Conservation (phyloP, 2,329 filamentous ascomycete species). For the Massarina eburnea region DNA sequence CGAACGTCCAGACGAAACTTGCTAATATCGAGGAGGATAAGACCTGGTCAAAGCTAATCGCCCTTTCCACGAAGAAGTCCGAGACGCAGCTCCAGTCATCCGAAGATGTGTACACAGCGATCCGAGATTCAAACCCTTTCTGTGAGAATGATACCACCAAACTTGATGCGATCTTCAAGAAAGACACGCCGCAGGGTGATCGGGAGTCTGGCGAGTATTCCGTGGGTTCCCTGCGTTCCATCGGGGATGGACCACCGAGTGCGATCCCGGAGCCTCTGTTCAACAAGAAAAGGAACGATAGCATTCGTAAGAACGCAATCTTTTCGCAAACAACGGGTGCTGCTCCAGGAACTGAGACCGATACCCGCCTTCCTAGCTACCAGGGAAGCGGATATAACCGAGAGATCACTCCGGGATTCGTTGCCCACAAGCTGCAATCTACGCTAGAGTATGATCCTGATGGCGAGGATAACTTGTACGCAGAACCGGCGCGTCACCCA, state of each 20-base stretch:
- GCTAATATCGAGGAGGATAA: not conserved
- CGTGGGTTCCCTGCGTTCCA: too few relatives aligned
- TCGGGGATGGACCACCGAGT: slow-evolving; percentile 16
- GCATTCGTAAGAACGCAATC: not conserved
- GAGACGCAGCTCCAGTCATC: slow-evolving; percentile 4
- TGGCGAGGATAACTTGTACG: not conserved
- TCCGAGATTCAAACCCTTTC: slow-evolving; percentile 19
- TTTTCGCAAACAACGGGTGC: not conserved
- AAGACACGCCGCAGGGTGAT: too few relatives aligned
- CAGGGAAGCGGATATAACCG: slow-evolving; percentile 24
- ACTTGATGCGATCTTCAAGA: not conserved
- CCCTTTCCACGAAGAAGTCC: not conserved
- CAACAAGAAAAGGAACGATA: not conserved
- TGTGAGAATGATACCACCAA: slow-evolving; percentile 2
- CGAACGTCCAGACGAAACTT: not conserved
- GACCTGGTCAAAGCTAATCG: not conserved
- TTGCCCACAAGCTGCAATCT: slow-evolving; percentile 3
- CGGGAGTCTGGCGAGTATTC: too few relatives aligned
- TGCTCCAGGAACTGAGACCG: not conserved
- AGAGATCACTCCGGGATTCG: slow-evolving; percentile 12
- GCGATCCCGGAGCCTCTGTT: slow-evolving; percentile 21
- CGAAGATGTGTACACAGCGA: slow-evolving; percentile 17
- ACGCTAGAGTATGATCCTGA: slow-evolving; percentile 2
- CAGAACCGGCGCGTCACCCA: too few relatives aligned
- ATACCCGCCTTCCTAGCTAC: slow-evolving; percentile 24